Conservation (phyloP, 2,329 filamentous ascomycete species). For the Diplodia mutila region DNA sequence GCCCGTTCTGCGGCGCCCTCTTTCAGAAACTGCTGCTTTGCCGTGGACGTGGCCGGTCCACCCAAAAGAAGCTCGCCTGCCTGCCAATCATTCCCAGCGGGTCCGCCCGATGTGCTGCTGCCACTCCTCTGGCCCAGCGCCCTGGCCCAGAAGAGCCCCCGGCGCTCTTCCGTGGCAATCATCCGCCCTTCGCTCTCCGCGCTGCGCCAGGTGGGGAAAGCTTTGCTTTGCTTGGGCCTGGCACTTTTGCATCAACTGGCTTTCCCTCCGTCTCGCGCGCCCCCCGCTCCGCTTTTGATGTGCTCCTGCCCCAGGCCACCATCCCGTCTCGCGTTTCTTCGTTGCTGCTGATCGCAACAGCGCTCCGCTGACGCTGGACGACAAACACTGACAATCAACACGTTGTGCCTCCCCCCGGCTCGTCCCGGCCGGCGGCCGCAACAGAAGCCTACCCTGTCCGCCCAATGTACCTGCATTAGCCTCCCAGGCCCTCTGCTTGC, state of each 20-base stretch:
- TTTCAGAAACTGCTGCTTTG: not conserved
- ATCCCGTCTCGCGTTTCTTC: constrained; percentile 5
- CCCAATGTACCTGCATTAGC: constrained; percentile 17
- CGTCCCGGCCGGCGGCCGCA: not conserved
- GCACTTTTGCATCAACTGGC: not conserved
- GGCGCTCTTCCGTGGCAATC: constrained; percentile 10
- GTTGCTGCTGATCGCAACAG: not conserved
- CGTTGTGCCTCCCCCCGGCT: not conserved
- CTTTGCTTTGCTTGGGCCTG: constrained; percentile 8
- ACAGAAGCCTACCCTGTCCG: not conserved
- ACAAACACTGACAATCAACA: not conserved
- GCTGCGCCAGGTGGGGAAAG: constrained; percentile 1
- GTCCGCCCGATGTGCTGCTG: not conserved
- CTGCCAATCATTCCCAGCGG: not conserved
- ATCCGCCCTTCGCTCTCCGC: not conserved
- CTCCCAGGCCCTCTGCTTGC: not conserved
- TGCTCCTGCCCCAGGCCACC: not conserved
- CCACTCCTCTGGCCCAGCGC: not conserved
- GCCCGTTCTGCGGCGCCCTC: too few relatives aligned
- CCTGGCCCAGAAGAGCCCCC: not conserved
- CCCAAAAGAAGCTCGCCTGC: not conserved
- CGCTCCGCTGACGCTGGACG: not conserved
- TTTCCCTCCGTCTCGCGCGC: not conserved
- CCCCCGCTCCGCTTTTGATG: constrained; percentile 14
- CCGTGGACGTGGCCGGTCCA: constrained; percentile 2